Evolutionary conservation across 352 stramenopile genomes (phyloP).

Genomic region (Phytophthora aleatoria): DNA sequence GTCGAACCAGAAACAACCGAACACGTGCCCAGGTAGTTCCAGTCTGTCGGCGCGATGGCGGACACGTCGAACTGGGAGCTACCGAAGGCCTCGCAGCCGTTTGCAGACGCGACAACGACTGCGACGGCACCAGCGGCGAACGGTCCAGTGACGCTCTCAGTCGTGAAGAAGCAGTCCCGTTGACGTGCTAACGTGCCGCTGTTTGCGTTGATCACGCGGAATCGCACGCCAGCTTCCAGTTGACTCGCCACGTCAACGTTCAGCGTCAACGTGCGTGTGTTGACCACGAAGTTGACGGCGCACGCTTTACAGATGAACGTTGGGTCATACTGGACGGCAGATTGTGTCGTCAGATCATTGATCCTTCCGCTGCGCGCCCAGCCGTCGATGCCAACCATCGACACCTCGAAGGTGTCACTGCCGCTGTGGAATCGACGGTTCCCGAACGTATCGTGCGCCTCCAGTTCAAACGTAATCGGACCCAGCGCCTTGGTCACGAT

Average conservation of each 20-base stretch:
- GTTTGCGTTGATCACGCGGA: slow-evolving; percentile 72
- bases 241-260: slow-evolving; percentile 62
- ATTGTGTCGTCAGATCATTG: slow-evolving; percentile 67
- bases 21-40: slow-evolving; percentile 78
- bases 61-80: slow-evolving; percentile 52
- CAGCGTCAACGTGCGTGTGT: slow-evolving; percentile 53
- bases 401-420: slow-evolving; percentile 80
- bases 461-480: slow-evolving; percentile 73
- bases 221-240: slow-evolving; percentile 59
- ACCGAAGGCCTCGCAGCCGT: slow-evolving; percentile 61
- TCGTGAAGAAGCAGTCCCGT: slow-evolving; percentile 77
- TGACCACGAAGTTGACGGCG: slow-evolving; percentile 47
- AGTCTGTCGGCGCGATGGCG: slow-evolving; percentile 54
- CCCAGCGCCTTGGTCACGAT: slow-evolving; percentile 49
- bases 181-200: slow-evolving; percentile 50
- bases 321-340: slow-evolving; percentile 51
- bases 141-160: slow-evolving; percentile 41
- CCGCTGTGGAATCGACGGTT: slow-evolving; percentile 92
- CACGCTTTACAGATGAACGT: slow-evolving; percentile 63
- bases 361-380: slow-evolving; percentile 90
- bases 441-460: slow-evolving; percentile 72
- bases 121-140: slow-evolving; percentile 38
- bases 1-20: slow-evolving; percentile 33
- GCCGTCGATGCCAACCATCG: slow-evolving; percentile 73
- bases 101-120: slow-evolving; percentile 53